These are phyloP conservation scores for Diaporthe sp. DNA, from an alignment of 2,329 filamentous ascomycete genomes.

Conservation along the genomic window DNA sequence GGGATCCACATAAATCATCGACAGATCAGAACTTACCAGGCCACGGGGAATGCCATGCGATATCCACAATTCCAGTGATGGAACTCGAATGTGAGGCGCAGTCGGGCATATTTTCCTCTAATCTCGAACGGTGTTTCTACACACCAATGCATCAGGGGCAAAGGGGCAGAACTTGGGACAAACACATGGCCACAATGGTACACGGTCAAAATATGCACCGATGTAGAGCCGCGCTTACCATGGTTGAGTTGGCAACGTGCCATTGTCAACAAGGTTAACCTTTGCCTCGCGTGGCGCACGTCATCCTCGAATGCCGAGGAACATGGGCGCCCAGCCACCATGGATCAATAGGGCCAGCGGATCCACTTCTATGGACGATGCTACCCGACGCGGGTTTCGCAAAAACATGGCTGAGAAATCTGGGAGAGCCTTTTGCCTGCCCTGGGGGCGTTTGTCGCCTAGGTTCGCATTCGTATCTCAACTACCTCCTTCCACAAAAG, in stretches of 20 bases:
- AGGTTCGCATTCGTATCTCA: background rate
- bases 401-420: too few species aligned
- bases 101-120: background rate
- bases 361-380: background rate
- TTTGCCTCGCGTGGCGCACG: constrained; percentile 8
- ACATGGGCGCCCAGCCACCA: background rate
- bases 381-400: background rate
- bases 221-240: too few species aligned
- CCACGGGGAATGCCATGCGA: constrained; percentile 12
- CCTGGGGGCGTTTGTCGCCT: background rate
- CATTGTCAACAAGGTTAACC: background rate
- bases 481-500: constrained; percentile 23
- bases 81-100: background rate
- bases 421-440: background rate
- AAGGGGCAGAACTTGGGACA: too few species aligned
- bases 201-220: background rate
- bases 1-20: background rate
- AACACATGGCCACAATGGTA: background rate
- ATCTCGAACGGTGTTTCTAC: background rate
- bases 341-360: constrained; percentile 17
- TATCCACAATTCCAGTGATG: background rate
- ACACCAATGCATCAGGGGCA: background rate
- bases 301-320: constrained; percentile 1
- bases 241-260: background rate
- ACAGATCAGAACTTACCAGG: constrained; percentile 21